These are phyloP conservation scores for Nitzschia sp. DNA, from an alignment of 108 stramenopile species.

Conservation along the genomic window DNA sequence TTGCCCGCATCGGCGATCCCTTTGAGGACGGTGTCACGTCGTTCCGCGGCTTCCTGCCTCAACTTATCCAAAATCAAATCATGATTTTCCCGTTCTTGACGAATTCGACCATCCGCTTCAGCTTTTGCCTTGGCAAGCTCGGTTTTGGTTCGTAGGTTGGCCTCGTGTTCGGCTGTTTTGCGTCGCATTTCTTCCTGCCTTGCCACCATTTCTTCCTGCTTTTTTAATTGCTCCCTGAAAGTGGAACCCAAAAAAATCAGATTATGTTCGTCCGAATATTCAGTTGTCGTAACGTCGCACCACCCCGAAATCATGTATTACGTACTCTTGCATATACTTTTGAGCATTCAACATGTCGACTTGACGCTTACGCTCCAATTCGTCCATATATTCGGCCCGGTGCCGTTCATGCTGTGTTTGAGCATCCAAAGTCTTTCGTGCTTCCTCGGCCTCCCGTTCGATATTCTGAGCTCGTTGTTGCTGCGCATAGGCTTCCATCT, in stretches of 20 bases:
- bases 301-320: too few relatives aligned
- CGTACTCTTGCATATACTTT: constrained; percentile 95
- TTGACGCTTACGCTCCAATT: constrained; percentile 95
- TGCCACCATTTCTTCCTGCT: constrained; percentile 95
- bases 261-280: too few relatives aligned
- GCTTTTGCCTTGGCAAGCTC: constrained; percentile 90
- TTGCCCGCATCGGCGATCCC: constrained; percentile 91
- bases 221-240: constrained; percentile 89
- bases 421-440: constrained; percentile 91
- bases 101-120: constrained; percentile 94
- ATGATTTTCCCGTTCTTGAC: constrained; percentile 96
- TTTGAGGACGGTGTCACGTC: constrained; percentile 91
- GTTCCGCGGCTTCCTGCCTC: constrained; percentile 82
- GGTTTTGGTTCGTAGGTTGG: constrained; percentile 85
- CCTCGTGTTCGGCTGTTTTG: constrained; percentile 97
- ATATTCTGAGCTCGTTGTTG: constrained; percentile 86
- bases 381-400: constrained; percentile 89
- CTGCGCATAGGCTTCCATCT: constrained; percentile 91
- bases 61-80: constrained; percentile 93
- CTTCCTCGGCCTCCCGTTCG: constrained; percentile 93
- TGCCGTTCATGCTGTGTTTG: constrained; percentile 94
- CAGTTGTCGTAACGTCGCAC: too few relatives aligned
- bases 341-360: constrained; percentile 96
- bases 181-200: constrained; percentile 96
- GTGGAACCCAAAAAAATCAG: not conserved